Base-by-base conservation (phyloP, 805 yeast genomes). In the Ogataea corticis region DNA sequence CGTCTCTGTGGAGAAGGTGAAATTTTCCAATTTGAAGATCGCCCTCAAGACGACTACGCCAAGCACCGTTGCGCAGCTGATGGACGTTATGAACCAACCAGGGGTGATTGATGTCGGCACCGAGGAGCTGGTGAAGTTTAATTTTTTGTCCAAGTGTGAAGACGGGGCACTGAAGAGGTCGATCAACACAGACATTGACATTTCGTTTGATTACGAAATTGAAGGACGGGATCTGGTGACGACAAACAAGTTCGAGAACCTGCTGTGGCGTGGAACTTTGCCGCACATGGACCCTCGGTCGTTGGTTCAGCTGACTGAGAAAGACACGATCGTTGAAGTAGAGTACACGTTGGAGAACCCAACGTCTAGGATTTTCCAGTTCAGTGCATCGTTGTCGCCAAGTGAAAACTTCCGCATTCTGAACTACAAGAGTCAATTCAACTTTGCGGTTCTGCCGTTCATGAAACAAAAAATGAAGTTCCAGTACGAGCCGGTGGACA, bases 271-370 rank as follows among this genome's bases (percentile, higher is more conserved):
- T 41, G 68, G 82, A 2, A 62, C 71, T 1, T 57, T 86, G 15
- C 87, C 91, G 2, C 69, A 83, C 39, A 70, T 81, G 45, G 92
- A 86, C 56, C 92, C 94, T 3, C 63, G 94, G 41, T 80, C 83
- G 2, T 61, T 86, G 27, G 69, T 83, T 3, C 65, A 62, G n/a
- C 12, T 59, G 48, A 35, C 33, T 2, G 23, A 40, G 33, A 52
- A 49, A 1, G 48, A 57, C 36, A 54, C 54, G 11, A 15, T 50
- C 2, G 52, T 70, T 13, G 62, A 58, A 34, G 59, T 80, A 35
- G 68, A 58, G 12, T 87, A 78, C 58, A 70, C 73, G 41, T 57
- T 87, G 39, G 96, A 87, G 58, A 87, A 87, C 57, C 90, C 95
- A 12, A 84, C 95, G 0, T 72, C 85, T 2, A 70, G 84, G 35